phyloP scores from a whole-genome alignment of 108 stramenopile species.

The Pseudonitzschia pungens region DNA sequence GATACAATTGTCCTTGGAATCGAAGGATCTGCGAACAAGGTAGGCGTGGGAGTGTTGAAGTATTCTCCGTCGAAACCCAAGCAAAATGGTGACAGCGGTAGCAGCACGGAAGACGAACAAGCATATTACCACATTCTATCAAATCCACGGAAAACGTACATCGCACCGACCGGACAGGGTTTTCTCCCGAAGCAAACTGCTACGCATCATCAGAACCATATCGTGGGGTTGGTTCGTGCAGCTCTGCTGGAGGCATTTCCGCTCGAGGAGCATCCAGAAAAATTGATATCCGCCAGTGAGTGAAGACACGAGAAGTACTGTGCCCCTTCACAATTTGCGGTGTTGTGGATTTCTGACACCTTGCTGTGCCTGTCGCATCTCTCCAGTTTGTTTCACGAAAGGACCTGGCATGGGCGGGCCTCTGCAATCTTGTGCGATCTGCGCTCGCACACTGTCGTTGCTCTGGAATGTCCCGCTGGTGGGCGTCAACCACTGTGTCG shows the following conservation, averaged over 20 bases:
- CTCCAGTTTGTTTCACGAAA: conserved; percentile 74
- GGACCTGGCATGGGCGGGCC: conserved; percentile 99
- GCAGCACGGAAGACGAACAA: not conserved
- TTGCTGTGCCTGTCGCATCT: not conserved
- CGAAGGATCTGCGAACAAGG: conserved; percentile 99
- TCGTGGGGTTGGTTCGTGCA: conserved; percentile 87
- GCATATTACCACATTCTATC: conserved; percentile 87
- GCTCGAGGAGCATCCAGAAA: conserved; percentile 41
- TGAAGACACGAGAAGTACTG: not conserved
- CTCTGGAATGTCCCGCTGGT: conserved; percentile 93
- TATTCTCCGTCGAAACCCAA: conserved; percentile 53
- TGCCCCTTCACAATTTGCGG: not conserved
- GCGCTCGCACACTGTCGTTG: conserved; percentile 78
- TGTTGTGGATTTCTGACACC: not conserved
- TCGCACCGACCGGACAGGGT: conserved; percentile 93
- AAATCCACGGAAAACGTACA: conserved; percentile 91
- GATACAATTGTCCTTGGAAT: conserved; percentile 89
- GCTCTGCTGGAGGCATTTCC: conserved; percentile 89
- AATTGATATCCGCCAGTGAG: conserved; percentile 13
- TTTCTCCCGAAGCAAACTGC: conserved; percentile 97
- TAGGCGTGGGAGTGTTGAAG: conserved; percentile 92
- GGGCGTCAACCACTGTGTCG: conserved; percentile 98
- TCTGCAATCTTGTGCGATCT: conserved; percentile 88
- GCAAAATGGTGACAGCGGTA: not conserved
- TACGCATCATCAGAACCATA: conserved; percentile 95